Evolutionary conservation across 2,329 filamentous ascomycete species (phyloP).

Genomic region (Ophiostoma tasmaniense): DNA sequence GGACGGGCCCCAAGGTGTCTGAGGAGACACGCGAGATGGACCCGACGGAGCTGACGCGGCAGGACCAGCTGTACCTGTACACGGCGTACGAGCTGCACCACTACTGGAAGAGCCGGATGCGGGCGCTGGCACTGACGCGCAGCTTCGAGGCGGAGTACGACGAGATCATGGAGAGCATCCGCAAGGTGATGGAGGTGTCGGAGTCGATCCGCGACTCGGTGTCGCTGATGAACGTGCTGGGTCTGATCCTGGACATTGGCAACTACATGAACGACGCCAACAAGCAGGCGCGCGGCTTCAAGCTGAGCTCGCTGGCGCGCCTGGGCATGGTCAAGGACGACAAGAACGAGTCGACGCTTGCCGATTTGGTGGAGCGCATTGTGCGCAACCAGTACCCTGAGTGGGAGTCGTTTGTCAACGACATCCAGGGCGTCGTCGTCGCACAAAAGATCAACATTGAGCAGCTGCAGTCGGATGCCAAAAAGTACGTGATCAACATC

Average conservation of each 20-base stretch:
- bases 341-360: conserved; percentile 94
- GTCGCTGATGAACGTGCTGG: conserved; percentile 89
- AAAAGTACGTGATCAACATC: conserved; percentile 89
- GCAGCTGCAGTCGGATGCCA: conserved; percentile 77
- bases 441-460: conserved; percentile 93
- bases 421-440: conserved; percentile 70
- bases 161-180: conserved; percentile 76
- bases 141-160: conserved; percentile 86
- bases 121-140: conserved; percentile 75
- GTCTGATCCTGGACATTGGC: conserved; percentile 92
- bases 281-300: conserved; percentile 97
- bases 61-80: conserved; percentile 91
- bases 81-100: conserved; percentile 92
- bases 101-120: conserved; percentile 98
- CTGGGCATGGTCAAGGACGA: conserved; percentile 98
- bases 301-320: conserved; percentile 85
- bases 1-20: conserved; percentile 78
- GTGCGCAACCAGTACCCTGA: conserved; percentile 94
- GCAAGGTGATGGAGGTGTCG: conserved; percentile 76
- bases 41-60: conserved; percentile 76
- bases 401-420: conserved; percentile 81
- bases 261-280: conserved; percentile 99
- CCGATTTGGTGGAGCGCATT: conserved; percentile 91
- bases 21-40: conserved; percentile 76
- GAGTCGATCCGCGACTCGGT: conserved; percentile 88